Evolutionary conservation across 345 rosid genomes (phyloP), one percentile per base, ranked within the genome.

Genomic region (Dipteronia sinensis): DNA sequence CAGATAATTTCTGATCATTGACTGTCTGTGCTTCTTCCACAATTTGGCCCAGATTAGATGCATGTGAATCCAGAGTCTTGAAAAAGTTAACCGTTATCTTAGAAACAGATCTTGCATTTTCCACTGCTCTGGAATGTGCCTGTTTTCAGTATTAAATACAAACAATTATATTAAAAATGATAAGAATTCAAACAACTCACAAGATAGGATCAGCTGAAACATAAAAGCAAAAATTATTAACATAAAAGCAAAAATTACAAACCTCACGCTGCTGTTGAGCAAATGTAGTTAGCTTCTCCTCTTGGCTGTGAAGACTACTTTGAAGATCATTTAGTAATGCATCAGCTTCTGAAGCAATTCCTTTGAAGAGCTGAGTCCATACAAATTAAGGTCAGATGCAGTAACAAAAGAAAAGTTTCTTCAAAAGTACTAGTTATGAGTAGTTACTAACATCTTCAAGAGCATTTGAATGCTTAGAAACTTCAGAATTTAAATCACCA

Each of bases 121-220:
- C 96, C 79, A 93, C 98, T 1, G 94, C 89, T 87, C 95, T 91
- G 10, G 85, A 81, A 80, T 97, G 99, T 40, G 98, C 98, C 98
- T 96, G 87, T 76, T 86, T 22, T 69, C 40, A 74, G 69, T 51
- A 70, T 67, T 34, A 83, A 77, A 66, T 29, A 27, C 10, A 66
- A 67, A 44, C 29, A 67, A 7, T 61, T 25, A 63, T 0, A 20
- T 65, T 72, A 25, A 29, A 34, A 47, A 11, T 46, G 2, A 38
- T 15, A 69, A 69, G 23, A n/a, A 65, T 29, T 40, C 46, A 29
- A 65, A 71, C 27, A 53, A 31, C 59, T 55, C 73, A 29, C 16
- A 78, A 62, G 65, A 6, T 53, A 56, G 56, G 31, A 27, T 34
- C 16, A 63, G 19, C 62, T 70, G 5, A 25, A 73, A 49, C 29